Conservation (phyloP, 2,329 filamentous ascomycete species). For the Fusarium poae region DNA sequence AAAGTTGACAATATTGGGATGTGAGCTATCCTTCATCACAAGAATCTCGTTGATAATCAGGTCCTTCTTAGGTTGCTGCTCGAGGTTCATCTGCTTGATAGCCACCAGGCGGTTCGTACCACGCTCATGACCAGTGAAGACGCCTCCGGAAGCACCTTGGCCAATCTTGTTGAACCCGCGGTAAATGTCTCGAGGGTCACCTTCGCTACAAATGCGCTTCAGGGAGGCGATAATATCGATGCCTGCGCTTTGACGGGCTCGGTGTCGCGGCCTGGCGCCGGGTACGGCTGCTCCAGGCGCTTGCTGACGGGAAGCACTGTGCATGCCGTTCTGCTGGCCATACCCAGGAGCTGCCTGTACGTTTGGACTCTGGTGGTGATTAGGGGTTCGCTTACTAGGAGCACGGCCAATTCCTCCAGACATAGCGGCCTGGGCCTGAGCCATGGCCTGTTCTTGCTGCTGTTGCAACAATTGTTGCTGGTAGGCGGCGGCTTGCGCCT, state of each 20-base stretch:
- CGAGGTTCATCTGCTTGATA: slow-evolving; percentile 99
- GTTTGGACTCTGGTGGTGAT: slow-evolving; percentile 47
- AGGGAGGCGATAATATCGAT: slow-evolving; percentile 86
- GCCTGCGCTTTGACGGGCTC: slow-evolving; percentile 81
- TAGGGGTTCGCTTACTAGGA: slow-evolving; percentile 76
- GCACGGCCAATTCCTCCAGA: slow-evolving; percentile 77
- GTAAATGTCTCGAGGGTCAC: slow-evolving; percentile 90
- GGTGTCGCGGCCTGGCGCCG: slow-evolving; percentile 77
- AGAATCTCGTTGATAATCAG: slow-evolving; percentile 99
- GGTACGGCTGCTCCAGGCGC: slow-evolving; percentile 57
- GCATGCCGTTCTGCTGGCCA: slow-evolving; percentile 52
- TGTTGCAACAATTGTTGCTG: slow-evolving; percentile 78
- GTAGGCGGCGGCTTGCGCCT: slow-evolving; percentile 63
- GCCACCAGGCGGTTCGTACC: slow-evolving; percentile 89
- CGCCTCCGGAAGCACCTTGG: slow-evolving; percentile 95
- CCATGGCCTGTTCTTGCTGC: slow-evolving; percentile 88
- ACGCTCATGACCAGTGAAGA: slow-evolving; percentile 90
- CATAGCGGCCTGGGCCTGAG: slow-evolving; percentile 82
- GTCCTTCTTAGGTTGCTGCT: slow-evolving; percentile 98
- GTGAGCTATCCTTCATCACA: slow-evolving; percentile 98
- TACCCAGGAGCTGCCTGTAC: slow-evolving; percentile 49
- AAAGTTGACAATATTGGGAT: slow-evolving; percentile 99
- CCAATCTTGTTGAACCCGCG: slow-evolving; percentile 93
- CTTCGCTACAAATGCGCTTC: slow-evolving; percentile 89
- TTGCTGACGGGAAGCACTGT: slow-evolving; percentile 55